Evolutionary conservation across 2,329 filamentous ascomycete genomes (phyloP).

Genomic region (Trichophyton simii): DNA sequence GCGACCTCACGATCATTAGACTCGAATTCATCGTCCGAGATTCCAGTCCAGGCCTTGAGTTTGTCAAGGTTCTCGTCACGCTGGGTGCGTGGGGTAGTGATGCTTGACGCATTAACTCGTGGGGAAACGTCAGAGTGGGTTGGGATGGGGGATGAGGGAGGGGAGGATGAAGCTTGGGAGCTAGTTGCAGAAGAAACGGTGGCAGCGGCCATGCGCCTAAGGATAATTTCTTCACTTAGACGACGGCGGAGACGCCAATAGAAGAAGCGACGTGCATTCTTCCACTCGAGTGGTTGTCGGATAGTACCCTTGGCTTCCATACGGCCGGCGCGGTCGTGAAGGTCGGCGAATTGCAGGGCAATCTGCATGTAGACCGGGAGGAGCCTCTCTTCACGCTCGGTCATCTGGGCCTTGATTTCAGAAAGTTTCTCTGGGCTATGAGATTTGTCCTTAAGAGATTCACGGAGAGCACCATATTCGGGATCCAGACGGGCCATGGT

Average conservation of each 20-base stretch:
- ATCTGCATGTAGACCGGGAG: constrained; percentile 91
- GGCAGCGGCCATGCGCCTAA: constrained; percentile 64
- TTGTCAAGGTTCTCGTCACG: constrained; percentile 59
- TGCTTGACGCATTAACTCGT: constrained; percentile 20
- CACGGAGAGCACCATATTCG: constrained; percentile 70
- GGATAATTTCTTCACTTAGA: constrained; percentile 92
- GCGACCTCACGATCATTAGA: constrained; percentile 72
- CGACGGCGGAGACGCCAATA: constrained; percentile 98
- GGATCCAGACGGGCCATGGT: constrained; percentile 92
- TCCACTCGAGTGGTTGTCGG: constrained; percentile 71
- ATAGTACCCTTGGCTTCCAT: constrained; percentile 98
- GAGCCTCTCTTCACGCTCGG: constrained; percentile 70
- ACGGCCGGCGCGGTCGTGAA: constrained; percentile 90
- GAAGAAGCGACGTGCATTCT: constrained; percentile 88
- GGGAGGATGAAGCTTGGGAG: constrained; percentile 24
- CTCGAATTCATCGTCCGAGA: constrained; percentile 56
- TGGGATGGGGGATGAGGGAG: constrained; percentile 32
- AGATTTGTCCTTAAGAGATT: constrained; percentile 55
- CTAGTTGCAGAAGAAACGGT: constrained; percentile 21
- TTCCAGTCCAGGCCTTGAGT: constrained; percentile 69
- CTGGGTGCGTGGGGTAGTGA: constrained; percentile 27
- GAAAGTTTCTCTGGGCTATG: constrained; percentile 63
- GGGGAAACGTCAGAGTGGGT: constrained; percentile 25
- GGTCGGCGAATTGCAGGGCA: constrained; percentile 89
- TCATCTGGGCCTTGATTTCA: constrained; percentile 72